phyloP scores from a whole-genome alignment of 768 basidiomycete genomes.

The Tephrocybe sp. region DNA sequence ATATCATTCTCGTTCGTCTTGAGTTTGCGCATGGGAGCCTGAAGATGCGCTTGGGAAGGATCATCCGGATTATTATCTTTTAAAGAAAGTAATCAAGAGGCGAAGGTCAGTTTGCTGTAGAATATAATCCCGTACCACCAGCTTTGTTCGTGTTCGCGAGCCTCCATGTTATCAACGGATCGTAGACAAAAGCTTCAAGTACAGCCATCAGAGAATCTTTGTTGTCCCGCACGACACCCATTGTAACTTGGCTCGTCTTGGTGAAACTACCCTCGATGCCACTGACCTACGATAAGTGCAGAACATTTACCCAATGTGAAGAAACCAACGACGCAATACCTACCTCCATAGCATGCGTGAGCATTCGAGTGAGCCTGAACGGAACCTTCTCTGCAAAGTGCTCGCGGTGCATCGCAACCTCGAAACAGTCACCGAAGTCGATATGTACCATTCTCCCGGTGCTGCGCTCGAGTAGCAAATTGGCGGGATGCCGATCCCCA shows the following conservation, averaged over 20 bases:
- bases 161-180: slow-evolving; percentile 96
- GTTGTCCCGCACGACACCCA: slow-evolving; percentile 93
- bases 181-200: slow-evolving; percentile 98
- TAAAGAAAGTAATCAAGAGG: too few relatives aligned
- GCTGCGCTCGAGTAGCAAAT: slow-evolving; percentile 84
- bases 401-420: slow-evolving; percentile 95
- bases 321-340: slow-evolving; percentile 13
- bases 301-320: slow-evolving; percentile 5
- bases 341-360: slow-evolving; percentile 99
- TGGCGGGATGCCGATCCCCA: slow-evolving; percentile 95
- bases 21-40: slow-evolving; percentile 75
- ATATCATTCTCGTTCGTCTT: slow-evolving; percentile 94
- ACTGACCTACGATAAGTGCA: slow-evolving; percentile 64
- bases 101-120: too few relatives aligned
- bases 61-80: too few relatives aligned
- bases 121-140: slow-evolving; percentile 66
- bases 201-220: slow-evolving; percentile 98
- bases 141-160: slow-evolving; percentile 76
- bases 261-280: slow-evolving; percentile 97
- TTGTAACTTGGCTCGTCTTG: slow-evolving; percentile 94
- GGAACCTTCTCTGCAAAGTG: slow-evolving; percentile 99
- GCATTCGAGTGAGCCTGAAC: slow-evolving; percentile 96
- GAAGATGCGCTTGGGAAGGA: slow-evolving; percentile 66
- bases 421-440: slow-evolving; percentile 97
- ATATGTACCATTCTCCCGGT: slow-evolving; percentile 96